Base-by-base conservation (phyloP, 2,329 filamentous ascomycete genomes). In the Dactylellina sp. region DNA sequence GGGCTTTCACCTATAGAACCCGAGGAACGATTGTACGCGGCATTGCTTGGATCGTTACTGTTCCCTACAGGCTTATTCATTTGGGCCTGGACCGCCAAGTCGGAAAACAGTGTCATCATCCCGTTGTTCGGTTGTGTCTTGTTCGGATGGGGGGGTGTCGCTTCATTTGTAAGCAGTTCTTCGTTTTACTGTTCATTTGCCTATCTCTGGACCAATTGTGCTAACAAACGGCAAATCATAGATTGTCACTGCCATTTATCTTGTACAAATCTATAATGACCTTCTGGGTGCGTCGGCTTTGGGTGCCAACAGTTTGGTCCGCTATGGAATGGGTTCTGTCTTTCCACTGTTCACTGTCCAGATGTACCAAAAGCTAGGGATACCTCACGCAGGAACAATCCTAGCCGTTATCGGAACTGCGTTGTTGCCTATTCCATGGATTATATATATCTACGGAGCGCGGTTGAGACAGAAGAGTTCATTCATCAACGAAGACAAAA, bases 341-440 rank as follows among this genome's bases (percentile, higher is more conserved):
- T 89, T 89, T 59, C 88, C 88, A 0, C 79, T 89, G 0, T 89
- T 89, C 75, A 86, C 86, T 0, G 80, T 89, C 0, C 85, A 87
- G 71, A 86, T 83, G 80, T 83, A 83, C 60, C 59, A 79, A 16
- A 75, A 49, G 0, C 75, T 84, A 11, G 82, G 82, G 0, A 80
- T 83, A 7, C 79, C 78, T 16, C 83, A 82, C 81, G 83, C 83
- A 0, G 81, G 80, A 5, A 82, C 80, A 25, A 53, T 84, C 16
- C 79, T 84, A 24, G 83, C 79, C 0, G 82, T 83, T 64, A 78
- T 88, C 1, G 81, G 84, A 0, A 22, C 85, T 1, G 80, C 79
- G 0, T 77, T 87, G 59, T 76, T 86, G 55, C 85, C 85, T 0
- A 81, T 87, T n/a, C 86, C 86, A 0, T 87, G 84, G 83, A 79